Evolutionary conservation across 345 rosid species (phyloP), one percentile per base, ranked within the genome.

Genomic region (Geranium rotundifolium): DNA sequence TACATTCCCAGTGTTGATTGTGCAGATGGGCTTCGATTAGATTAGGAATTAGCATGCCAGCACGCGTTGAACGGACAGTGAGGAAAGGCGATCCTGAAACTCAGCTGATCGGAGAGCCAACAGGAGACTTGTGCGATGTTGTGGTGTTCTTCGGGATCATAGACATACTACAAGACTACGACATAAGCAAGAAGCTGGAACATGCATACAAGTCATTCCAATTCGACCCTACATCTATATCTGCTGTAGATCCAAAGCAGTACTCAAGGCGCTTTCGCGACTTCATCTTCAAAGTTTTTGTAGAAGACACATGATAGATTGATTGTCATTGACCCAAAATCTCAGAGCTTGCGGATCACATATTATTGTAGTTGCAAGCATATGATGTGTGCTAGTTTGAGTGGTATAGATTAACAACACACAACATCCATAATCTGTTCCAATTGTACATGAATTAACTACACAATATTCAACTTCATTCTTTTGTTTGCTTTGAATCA

Each of bases 171-270:
- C 99, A 93, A 75, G 97, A 93, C 81, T 93, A 93, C 27, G 99
- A 93, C 60, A 88, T 93, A 62, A 90, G 96, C 84, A 93, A 93
- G 82, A 93, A 90, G 82, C 90, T 90, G 62, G 99, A 93, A 81
- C 99, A 90, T 65, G 96, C 95, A 0, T 88, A 85, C 74, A 93
- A 93, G 73, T 86, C 99, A 61, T 84, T 93, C 86, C 99, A 93
- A 30, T 84, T 88, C 65, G 97, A 90, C 71, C 84, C 96, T 0
- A 85, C 95, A 41, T 93, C 97, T 0, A 93, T 93, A 60, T 93
- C 99, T 12, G 99, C 99, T 0, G 99, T 93, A 57, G 96, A 90
- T 80, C 99, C 99, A 7, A 93, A 80, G 80, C 96, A 86, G 59
- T 90, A 93, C 68, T 83, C 99, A 0, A 84, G 71, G 75, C 95